phyloP scores from a whole-genome alignment of 352 stramenopile genomes.

The Globisporangium mamillatum region DNA sequence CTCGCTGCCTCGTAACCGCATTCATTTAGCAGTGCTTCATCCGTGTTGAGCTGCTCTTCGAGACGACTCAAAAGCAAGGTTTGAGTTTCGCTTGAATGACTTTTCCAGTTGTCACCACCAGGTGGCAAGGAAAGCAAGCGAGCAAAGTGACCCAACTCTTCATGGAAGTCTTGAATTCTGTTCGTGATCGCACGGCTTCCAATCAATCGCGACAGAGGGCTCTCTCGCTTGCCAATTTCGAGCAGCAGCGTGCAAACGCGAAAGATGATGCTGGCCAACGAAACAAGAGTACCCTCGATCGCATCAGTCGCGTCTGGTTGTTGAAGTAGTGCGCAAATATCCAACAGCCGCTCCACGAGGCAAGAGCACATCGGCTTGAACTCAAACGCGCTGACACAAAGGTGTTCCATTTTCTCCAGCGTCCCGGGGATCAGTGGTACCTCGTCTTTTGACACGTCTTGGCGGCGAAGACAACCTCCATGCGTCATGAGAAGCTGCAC shows the following conservation, averaged over 20 bases:
- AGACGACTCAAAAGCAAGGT: not conserved
- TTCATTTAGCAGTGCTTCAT: not conserved
- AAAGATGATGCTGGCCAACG: not conserved
- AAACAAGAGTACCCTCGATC: not conserved
- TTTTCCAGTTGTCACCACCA: not conserved
- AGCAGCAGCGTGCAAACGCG: not conserved
- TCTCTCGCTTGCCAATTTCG: not conserved
- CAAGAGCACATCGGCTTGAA: conserved; percentile 1
- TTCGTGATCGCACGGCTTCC: not conserved
- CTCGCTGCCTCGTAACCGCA: not conserved
- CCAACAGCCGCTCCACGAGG: not conserved
- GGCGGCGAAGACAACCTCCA: not conserved
- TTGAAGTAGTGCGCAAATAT: not conserved
- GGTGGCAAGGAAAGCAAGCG: conserved; percentile 1
- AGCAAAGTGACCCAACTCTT: not conserved
- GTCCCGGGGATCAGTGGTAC: not conserved
- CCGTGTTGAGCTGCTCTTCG: not conserved
- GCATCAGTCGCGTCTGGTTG: not conserved
- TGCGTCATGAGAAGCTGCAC: conserved; percentile 1
- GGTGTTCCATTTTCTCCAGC: not conserved
- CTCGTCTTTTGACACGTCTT: not conserved
- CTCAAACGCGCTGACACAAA: not conserved
- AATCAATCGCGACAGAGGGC: not conserved
- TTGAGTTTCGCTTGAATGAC: not conserved
- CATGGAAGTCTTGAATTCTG: not conserved